Evolutionary conservation across 352 stramenopile genomes (phyloP), one percentile per base, ranked within the genome.

Genomic region (Phytophthora idaei): DNA sequence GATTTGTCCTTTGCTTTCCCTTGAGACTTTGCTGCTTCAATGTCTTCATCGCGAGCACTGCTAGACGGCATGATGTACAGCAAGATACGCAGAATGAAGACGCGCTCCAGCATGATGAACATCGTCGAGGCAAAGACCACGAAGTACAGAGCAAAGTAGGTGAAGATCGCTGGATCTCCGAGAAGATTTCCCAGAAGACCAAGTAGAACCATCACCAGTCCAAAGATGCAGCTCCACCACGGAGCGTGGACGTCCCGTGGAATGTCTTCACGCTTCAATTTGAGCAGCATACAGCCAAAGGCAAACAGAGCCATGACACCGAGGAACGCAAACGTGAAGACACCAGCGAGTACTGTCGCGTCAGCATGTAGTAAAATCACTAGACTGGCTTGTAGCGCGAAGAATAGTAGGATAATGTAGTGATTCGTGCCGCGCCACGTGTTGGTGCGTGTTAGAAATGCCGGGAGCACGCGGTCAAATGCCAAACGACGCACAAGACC

Each of bases 321-420:
- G 8, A 98, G 67, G 60, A 98, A 98, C 5, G 92, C 85, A 58
- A 97, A 96, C 27, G 88, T 97, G 66, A 98, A 98, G 28, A 98
- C 94, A 8, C 92, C 92, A 9, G 86, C 84, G 2, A 98, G 79
- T 21, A 89, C 84, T 28, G 76, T 88, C 12, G 95, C 83, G 47
- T 98, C 83, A 11, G 85, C 89, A 44, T 93, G 73, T 0, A 96
- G 78, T 31, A 94, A 36, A 37, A 96, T 57, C 5, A 94, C 86
- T n/a, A 96, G 75, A 55, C 78, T 92, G 27, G 90, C 67, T 44
- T 83, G 73, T 15, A 95, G 53, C 6, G 71, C 67, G 61, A 95
- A 94, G 57, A 93, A 96, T 1, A 85, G 60, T 34, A 96, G 53
- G 53, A 94, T 93, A 59, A 94, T 96, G 59, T 86, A 71, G 65